These are phyloP conservation scores for Microsporum ferrugineum DNA, from an alignment of 2,329 filamentous ascomycete genomes.

Conservation along the genomic window DNA sequence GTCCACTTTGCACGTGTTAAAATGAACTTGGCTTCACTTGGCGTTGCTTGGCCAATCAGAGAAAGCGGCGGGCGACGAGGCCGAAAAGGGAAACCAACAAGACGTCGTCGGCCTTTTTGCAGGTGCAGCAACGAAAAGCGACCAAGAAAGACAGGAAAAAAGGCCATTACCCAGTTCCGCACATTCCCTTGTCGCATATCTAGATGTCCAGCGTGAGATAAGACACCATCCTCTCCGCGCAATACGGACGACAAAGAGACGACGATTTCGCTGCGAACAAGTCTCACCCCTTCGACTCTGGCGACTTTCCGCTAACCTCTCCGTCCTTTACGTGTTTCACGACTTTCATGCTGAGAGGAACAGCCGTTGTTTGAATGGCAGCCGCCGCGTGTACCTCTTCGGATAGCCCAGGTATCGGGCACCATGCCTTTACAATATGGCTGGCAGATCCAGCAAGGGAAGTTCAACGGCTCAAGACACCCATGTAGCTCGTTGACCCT, in stretches of 20 bases:
- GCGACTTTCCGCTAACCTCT: not conserved
- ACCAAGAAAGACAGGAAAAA: not conserved
- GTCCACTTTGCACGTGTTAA: not conserved
- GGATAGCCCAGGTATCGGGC: constrained; percentile 4
- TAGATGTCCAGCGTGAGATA: not conserved
- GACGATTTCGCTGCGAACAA: not conserved
- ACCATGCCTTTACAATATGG: constrained; percentile 8
- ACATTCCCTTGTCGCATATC: not conserved
- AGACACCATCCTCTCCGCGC: not conserved
- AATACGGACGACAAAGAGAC: not conserved
- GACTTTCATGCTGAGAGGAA: not conserved
- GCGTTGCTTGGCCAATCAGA: constrained; percentile 7
- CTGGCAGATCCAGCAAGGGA: constrained; percentile 4
- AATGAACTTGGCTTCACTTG: constrained; percentile 11
- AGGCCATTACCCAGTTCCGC: not conserved
- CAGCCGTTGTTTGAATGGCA: constrained; percentile 8
- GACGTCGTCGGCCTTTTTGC: not conserved
- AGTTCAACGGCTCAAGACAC: not conserved
- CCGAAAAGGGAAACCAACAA: constrained; percentile 1
- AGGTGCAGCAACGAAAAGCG: not conserved
- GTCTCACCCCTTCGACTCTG: not conserved
- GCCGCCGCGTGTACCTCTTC: not conserved
- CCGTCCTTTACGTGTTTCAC: not conserved
- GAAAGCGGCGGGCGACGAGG: not conserved
- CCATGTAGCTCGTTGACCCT: constrained; percentile 2